Percentiles rank a stretch among this genome's conserved stretches.
Conservation (phyloP, 306 rosid species). For the Citrullus colocynthis region DNA sequence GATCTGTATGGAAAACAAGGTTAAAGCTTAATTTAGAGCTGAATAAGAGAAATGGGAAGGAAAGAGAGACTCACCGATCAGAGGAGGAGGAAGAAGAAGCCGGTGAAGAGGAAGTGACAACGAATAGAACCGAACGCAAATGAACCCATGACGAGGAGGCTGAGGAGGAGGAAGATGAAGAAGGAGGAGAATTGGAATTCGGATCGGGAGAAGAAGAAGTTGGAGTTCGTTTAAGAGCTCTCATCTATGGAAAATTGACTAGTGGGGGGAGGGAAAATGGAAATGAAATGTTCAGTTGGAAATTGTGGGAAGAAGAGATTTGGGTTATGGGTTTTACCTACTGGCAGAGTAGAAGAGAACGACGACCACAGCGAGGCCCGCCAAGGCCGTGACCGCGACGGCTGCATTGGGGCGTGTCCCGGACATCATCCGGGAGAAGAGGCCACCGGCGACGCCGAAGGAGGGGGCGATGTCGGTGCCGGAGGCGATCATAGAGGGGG, state of each 20-base stretch:
- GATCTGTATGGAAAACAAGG: conserved; percentile 48
- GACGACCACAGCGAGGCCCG: conserved; percentile 48
- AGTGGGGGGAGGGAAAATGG: background rate
- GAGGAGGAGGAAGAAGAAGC: conserved; percentile 71
- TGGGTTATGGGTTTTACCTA: conserved; percentile 35
- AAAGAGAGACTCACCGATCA: conserved; percentile 90
- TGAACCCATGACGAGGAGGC: conserved; percentile 91
- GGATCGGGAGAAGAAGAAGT: conserved; percentile 58
- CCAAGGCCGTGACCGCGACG: conserved; percentile 54
- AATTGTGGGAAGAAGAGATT: background rate
- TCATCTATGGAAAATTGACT: conserved; percentile 42
- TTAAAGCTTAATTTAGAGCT: conserved; percentile 22
- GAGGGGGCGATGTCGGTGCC: conserved; percentile 20
- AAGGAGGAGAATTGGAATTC: conserved; percentile 12
- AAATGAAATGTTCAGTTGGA: too few relatives aligned
- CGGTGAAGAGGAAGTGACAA: conserved; percentile 93
- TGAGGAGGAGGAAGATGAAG: conserved; percentile 43
- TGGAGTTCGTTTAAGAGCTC: conserved; percentile 79
- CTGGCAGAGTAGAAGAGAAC: conserved; percentile 51
- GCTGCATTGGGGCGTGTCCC: conserved; percentile 27
- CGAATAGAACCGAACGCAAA: conserved; percentile 96
- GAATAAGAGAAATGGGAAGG: conserved; percentile 16
- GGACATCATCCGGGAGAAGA: conserved; percentile 28
- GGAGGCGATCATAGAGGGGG: conserved; percentile 46
- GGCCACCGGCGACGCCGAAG: conserved; percentile 33